These are phyloP conservation scores for Cornus suecica DNA, from an alignment of 148 eudicot species.

Conservation along the genomic window DNA sequence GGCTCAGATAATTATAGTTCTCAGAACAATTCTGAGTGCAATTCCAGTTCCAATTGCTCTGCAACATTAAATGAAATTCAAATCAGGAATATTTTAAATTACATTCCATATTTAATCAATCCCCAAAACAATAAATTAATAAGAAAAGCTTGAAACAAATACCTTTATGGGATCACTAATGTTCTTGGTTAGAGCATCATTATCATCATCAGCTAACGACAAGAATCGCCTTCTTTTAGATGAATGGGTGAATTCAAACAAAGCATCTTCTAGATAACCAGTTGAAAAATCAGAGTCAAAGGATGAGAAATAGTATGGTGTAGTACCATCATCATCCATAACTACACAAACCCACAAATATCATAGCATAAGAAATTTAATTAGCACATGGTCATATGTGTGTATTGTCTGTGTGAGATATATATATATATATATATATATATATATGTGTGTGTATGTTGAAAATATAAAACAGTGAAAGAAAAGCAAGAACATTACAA, in stretches of 20 bases:
- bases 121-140: background rate
- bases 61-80: constrained; percentile 4
- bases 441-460: background rate
- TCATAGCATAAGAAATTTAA: background rate
- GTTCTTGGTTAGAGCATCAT: constrained; percentile 18
- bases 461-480: background rate
- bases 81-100: background rate
- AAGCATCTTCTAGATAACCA: constrained; percentile 80
- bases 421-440: too few relatives aligned
- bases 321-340: constrained; percentile 26
- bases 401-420: background rate
- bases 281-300: constrained; percentile 37
- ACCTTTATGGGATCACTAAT: constrained; percentile 10
- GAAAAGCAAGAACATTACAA: constrained; percentile 20
- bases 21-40: constrained; percentile 14
- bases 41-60: constrained; percentile 23
- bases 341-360: constrained; percentile 11
- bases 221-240: constrained; percentile 56
- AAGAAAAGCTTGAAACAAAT: background rate
- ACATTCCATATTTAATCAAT: background rate
- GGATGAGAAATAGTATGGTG: constrained; percentile 26
- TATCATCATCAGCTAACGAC: constrained; percentile 20
- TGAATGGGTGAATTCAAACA: constrained; percentile 48
- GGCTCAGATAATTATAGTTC: constrained; percentile 18
- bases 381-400: background rate